Percentiles rank a stretch among this genome's conserved stretches.
Evolutionary conservation across 345 rosid genomes (phyloP).

Genomic region (Lenwebbia sp.): DNA sequence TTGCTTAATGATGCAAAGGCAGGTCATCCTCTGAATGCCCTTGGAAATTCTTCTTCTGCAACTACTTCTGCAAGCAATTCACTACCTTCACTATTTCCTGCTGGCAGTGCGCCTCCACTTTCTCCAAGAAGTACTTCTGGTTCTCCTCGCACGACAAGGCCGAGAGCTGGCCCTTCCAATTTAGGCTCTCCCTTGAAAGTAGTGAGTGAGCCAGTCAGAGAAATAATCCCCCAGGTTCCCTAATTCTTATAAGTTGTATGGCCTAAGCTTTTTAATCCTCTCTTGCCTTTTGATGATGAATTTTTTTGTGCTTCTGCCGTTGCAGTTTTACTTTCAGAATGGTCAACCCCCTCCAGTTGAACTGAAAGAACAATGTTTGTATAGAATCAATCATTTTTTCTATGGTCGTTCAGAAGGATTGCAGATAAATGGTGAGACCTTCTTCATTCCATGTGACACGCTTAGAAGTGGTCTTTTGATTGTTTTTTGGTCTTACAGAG

Average conservation of each 20-base stretch:
- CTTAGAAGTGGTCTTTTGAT: background rate
- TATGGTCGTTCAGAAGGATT: slow-evolving; percentile 63
- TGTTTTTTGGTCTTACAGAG: slow-evolving; percentile 14
- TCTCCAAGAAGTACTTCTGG: slow-evolving; percentile 87
- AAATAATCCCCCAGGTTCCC: slow-evolving; percentile 84
- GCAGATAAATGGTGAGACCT: slow-evolving; percentile 47
- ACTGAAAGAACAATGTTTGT: slow-evolving; percentile 60
- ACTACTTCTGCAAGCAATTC: slow-evolving; percentile 43
- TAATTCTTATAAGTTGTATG: background rate
- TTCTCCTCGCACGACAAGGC: slow-evolving; percentile 81
- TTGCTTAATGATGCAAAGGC: slow-evolving; percentile 77
- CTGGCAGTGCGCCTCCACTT: slow-evolving; percentile 94
- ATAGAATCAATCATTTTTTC: slow-evolving; percentile 62
- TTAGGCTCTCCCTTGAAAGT: slow-evolving; percentile 85
- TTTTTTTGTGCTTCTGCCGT: background rate
- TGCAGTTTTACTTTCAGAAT: slow-evolving; percentile 91
- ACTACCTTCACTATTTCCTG: slow-evolving; percentile 91
- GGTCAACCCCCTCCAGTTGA: slow-evolving; percentile 85
- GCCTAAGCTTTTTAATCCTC: background rate
- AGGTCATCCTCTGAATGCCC: slow-evolving; percentile 62
- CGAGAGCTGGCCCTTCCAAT: slow-evolving; percentile 71
- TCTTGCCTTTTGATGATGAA: background rate
- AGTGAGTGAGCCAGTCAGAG: slow-evolving; percentile 65
- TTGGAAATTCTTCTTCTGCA: slow-evolving; percentile 53
- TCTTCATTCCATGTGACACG: background rate